Conservation (phyloP, 225 moss, liverwort and hornwort species). For the Antitrichia curtipendula region DNA sequence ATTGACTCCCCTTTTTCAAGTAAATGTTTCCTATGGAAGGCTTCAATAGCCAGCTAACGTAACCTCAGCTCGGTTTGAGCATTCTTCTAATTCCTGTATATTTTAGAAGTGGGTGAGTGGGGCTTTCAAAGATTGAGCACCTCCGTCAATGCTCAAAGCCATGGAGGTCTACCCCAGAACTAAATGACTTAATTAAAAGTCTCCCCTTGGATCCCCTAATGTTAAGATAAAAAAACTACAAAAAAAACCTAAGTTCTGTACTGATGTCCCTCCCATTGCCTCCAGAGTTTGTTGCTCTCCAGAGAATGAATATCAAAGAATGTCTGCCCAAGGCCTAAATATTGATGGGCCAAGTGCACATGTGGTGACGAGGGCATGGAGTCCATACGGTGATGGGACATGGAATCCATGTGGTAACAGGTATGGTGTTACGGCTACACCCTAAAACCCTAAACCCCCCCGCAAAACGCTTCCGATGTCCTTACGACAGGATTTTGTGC, state of each 20-base stretch:
- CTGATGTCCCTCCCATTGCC: neutral
- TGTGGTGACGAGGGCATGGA: neutral
- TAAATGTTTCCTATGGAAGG: neutral
- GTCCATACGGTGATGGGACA: neutral
- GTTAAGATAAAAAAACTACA: no score
- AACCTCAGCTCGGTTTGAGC: neutral
- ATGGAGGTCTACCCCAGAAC: neutral
- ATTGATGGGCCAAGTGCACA: neutral
- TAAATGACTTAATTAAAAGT: no score
- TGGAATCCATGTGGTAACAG: neutral
- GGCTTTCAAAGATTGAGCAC: neutral
- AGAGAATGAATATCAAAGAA: neutral
- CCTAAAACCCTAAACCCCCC: neutral
- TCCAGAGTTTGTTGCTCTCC: neutral
- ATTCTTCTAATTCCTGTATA: neutral
- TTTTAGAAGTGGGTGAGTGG: neutral
- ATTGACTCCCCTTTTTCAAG: neutral
- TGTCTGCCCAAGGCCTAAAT: neutral
- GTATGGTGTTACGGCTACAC: neutral
- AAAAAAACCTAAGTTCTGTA: neutral
- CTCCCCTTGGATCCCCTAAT: neutral
- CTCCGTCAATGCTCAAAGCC: neutral
- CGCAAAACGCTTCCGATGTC: no score
- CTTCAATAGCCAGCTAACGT: neutral
- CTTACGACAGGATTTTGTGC: neutral